Evolutionary conservation across 139 green algal species (phyloP).

Genomic region (Chlorella sp.): DNA sequence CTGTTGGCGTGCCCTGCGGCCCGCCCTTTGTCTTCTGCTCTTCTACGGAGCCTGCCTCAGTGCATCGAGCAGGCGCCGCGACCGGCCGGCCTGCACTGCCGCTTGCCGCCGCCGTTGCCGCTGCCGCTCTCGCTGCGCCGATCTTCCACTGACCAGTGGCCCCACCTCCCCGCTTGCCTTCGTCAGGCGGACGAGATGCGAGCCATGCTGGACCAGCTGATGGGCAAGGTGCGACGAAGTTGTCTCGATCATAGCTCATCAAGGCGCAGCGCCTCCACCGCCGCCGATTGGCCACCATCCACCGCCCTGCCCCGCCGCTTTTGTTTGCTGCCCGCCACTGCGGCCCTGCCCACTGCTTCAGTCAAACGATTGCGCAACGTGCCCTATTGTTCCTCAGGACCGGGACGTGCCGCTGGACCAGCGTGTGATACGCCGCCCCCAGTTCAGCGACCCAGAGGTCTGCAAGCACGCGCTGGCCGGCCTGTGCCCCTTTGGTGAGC

Average conservation of each 20-base stretch:
- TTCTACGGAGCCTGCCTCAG: no score
- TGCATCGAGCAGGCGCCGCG: no score
- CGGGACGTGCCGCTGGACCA: constrained; percentile 72
- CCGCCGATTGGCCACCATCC: no score
- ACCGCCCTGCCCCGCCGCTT: no score
- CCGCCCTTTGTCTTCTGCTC: no score
- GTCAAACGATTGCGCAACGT: no score
- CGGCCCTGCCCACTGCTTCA: background rate
- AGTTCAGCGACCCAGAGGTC: constrained; percentile 75
- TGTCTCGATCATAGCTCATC: no score
- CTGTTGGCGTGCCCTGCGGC: no score
- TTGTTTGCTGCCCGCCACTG: no score
- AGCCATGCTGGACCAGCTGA: constrained; percentile 85
- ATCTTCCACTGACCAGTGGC: background rate
- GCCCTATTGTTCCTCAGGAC: constrained; percentile 44
- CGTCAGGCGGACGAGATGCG: constrained; percentile 69
- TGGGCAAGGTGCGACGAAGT: no score
- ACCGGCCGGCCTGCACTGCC: background rate
- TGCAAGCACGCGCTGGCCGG: constrained; percentile 87
- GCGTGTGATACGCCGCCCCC: constrained; percentile 50
- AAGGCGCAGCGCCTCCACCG: no score
- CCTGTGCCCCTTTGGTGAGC: constrained; percentile 78
- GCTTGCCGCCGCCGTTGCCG: background rate
- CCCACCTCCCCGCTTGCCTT: no score
- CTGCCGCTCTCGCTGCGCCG: background rate